These are phyloP conservation scores for Cladosporium sp. DNA, from an alignment of 2,329 filamentous ascomycete species.

Conservation along the genomic window DNA sequence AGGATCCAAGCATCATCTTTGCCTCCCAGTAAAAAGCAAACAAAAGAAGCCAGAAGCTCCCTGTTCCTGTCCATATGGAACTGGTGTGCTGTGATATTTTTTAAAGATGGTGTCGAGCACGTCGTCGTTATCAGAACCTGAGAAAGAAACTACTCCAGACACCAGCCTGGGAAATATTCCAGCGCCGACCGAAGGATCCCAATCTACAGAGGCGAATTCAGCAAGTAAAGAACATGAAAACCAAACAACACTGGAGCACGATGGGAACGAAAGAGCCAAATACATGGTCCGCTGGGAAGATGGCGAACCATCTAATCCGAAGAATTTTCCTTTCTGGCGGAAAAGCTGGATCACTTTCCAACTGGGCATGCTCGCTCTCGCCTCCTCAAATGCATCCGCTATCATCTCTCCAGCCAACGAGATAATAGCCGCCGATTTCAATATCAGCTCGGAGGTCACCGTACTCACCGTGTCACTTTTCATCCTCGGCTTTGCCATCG, in stretches of 20 bases:
- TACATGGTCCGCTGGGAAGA: constrained; percentile 29
- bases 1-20: too few species aligned
- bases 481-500: constrained; percentile 41
- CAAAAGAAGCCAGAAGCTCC: too few species aligned
- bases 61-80: too few species aligned
- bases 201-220: too few species aligned
- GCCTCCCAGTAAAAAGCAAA: too few species aligned
- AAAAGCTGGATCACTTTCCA: constrained; percentile 49
- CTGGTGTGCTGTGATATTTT: too few species aligned
- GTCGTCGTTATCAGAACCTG: too few species aligned
- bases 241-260: background rate
- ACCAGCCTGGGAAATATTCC: too few species aligned
- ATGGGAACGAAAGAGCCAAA: constrained; percentile 9
- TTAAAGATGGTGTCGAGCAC: too few species aligned
- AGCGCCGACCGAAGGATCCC: too few species aligned
- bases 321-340: constrained; percentile 41
- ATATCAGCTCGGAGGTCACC: constrained; percentile 41
- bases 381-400: constrained; percentile 47
- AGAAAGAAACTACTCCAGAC: too few species aligned
- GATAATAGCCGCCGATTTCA: constrained; percentile 40
- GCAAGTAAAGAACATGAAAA: too few species aligned
- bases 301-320: constrained; percentile 43
- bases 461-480: constrained; percentile 47
- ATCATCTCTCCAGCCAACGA: constrained; percentile 47
- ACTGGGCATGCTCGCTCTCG: constrained; percentile 48